Conservation (phyloP, 2,329 filamentous ascomycete genomes). For the Coniochaeta ligniaria region DNA sequence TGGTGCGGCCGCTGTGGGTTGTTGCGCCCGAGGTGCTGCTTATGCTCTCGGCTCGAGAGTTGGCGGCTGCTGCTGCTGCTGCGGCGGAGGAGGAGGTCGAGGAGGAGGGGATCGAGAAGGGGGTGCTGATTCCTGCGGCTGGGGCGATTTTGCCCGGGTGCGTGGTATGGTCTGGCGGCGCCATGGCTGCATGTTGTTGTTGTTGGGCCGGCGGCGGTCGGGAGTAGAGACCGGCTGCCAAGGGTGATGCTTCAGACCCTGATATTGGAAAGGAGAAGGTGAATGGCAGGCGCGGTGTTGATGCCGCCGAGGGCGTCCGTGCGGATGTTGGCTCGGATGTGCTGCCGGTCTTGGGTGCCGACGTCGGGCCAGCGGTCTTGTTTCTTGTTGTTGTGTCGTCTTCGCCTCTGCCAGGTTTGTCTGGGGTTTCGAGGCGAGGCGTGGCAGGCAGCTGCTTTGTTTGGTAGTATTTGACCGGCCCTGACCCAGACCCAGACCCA, state of each 20-base stretch:
- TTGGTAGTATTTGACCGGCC: slow-evolving; percentile 10
- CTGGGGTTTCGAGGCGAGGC: slow-evolving; percentile 13
- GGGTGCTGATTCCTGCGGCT: slow-evolving; percentile 5
- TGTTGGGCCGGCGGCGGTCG: slow-evolving; percentile 4
- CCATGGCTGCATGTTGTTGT: slow-evolving; percentile 29
- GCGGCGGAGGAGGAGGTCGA: slow-evolving; percentile 11
- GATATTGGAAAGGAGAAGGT: not conserved
- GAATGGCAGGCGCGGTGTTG: slow-evolving; percentile 1
- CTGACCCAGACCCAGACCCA: slow-evolving; percentile 15
- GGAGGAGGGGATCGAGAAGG: slow-evolving; percentile 8
- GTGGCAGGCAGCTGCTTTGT: slow-evolving; percentile 21
- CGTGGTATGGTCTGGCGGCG: slow-evolving; percentile 12
- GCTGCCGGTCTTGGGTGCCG: slow-evolving; percentile 3
- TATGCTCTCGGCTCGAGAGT: slow-evolving; percentile 33
- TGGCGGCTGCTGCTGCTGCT: slow-evolving; percentile 4
- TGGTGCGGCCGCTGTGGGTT: slow-evolving; percentile 34
- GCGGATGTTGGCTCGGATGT: slow-evolving; percentile 14
- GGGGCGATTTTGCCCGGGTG: slow-evolving; percentile 9
- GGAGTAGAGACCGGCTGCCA: not conserved
- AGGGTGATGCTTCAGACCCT: not conserved
- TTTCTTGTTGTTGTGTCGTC: not conserved
- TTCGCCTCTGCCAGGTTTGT: not conserved
- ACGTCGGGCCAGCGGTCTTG: not conserved
- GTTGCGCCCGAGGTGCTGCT: slow-evolving; percentile 38
- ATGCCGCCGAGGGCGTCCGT: slow-evolving; percentile 12